A percentile compares a stretch with the other conserved stretches of the same genome.
phyloP scores from a whole-genome alignment of 192 early-diverging fungal genomes.

The Mortierella alpina region DNA sequence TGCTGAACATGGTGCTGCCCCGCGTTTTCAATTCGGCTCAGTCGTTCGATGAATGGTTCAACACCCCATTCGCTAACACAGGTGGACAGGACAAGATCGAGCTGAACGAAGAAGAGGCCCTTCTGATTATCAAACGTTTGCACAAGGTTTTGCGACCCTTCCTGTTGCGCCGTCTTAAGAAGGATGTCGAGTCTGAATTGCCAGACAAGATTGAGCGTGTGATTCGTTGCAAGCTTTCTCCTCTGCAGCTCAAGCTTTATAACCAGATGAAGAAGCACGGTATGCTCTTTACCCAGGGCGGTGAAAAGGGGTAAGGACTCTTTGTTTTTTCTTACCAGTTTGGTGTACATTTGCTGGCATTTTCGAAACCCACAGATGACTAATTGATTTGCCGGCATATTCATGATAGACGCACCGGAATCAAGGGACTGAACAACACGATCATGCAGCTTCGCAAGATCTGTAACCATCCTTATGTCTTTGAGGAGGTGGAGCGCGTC shows the following conservation, averaged over 20 bases:
- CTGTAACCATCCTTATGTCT: slow-evolving; percentile 99
- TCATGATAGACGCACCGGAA: slow-evolving; percentile 60
- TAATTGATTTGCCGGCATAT: background rate
- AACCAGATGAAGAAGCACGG: slow-evolving; percentile 87
- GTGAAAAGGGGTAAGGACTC: slow-evolving; percentile 69
- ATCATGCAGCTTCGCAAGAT: slow-evolving; percentile 99
- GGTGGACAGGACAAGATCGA: slow-evolving; percentile 89
- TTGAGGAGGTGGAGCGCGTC: slow-evolving; percentile 88
- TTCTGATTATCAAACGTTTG: slow-evolving; percentile 95
- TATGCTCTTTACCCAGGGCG: slow-evolving; percentile 73
- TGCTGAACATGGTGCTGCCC: slow-evolving; percentile 96
- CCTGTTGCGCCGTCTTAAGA: slow-evolving; percentile 94
- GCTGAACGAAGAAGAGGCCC: slow-evolving; percentile 97
- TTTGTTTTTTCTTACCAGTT: background rate
- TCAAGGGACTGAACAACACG: slow-evolving; percentile 91
- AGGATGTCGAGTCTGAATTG: slow-evolving; percentile 97
- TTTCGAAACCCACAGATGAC: background rate
- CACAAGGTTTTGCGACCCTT: slow-evolving; percentile 98
- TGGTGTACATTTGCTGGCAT: background rate
- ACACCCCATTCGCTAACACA: slow-evolving; percentile 87
- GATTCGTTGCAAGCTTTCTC: slow-evolving; percentile 90
- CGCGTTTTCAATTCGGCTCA: slow-evolving; percentile 97
- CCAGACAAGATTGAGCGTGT: slow-evolving; percentile 98
- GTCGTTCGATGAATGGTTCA: slow-evolving; percentile 99
- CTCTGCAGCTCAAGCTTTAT: slow-evolving; percentile 87